A percentile compares a stretch with the other conserved stretches of the same genome.
These are phyloP conservation scores for Vitis labrusca DNA, from an alignment of 164 flowering plant genomes.

Conservation along the genomic window DNA sequence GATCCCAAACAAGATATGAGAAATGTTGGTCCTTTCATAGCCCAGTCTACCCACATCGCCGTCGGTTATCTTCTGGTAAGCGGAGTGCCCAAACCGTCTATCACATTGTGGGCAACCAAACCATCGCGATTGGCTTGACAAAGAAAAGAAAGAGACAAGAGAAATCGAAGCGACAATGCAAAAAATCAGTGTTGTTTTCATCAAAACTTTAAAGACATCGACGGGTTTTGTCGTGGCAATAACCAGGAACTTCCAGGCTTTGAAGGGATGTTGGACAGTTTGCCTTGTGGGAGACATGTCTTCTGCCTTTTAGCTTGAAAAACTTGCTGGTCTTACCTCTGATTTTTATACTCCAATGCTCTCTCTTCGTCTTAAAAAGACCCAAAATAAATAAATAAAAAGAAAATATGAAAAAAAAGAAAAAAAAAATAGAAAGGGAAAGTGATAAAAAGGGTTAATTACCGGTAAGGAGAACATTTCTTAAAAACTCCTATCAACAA, in stretches of 20 bases:
- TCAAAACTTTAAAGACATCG: not conserved
- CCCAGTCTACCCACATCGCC: not conserved
- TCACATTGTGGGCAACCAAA: constrained; percentile 5
- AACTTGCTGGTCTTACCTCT: too few relatives aligned
- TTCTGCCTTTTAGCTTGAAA: not conserved
- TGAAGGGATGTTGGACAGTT: constrained; percentile 11
- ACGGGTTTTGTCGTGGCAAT: constrained; percentile 7
- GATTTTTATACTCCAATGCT: too few relatives aligned
- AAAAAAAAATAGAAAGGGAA: too few relatives aligned
- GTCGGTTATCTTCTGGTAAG: not conserved
- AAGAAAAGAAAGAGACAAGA: constrained; percentile 21
- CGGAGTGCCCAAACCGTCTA: not conserved
- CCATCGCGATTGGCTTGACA: constrained; percentile 11
- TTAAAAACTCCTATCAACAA: too few relatives aligned
- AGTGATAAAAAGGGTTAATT: not conserved
- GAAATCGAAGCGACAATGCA: constrained; percentile 21
- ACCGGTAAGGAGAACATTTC: not conserved
- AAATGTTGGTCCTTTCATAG: constrained; percentile 18
- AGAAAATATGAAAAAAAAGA: too few relatives aligned
- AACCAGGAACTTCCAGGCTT: constrained; percentile 13
- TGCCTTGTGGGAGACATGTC: not conserved
- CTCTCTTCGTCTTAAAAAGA: too few relatives aligned
- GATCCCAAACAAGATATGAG: constrained; percentile 59
- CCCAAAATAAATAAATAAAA: not conserved
- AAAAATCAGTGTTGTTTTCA: constrained; percentile 17